Base-by-base conservation (phyloP, 306 rosid genomes). In the Potentilla sterilis region DNA sequence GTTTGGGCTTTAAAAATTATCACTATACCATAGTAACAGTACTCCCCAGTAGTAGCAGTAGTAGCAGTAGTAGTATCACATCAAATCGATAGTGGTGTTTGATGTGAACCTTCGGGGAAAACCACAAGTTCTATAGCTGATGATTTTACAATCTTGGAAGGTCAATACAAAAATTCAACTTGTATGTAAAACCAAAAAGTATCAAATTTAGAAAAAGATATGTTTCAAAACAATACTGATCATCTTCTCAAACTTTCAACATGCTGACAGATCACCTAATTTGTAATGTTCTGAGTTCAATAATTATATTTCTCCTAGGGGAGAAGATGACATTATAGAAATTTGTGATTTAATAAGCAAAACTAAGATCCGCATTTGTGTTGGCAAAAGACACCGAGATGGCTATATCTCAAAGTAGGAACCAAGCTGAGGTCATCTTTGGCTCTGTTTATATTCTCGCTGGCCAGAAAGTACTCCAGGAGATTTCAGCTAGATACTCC, bases 71-170 rank as follows among this genome's bases (percentile, higher is more conserved):
- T n/a, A n/a, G n/a, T n/a, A 48, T 32, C 48, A 67, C 49, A 19
- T 24, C 57, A 59, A 68, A 68, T 68, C 40, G 72, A 54, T 41
- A 35, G n/a, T 43, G 37, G 43, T 42, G 54, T 43, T 44, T 68
- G 9, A 24, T 44, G 41, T 10, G 54, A 67, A 42, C 37, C 15
- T 67, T 35, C 21, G 32, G 21, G 4, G 19, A 67, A 19, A 40
- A 54, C 24, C 2, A 8, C 18, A 43, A 24, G 72, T 43, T 14
- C 19, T 69, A 43, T 7, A 24, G 22, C 41, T 22, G 73, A 69
- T 40, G 22, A 44, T 13, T 14, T 42, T 68, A 42, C 21, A 22
- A 4, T 69, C 41, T 46, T 46, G 58, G 57, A 46, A 46, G 19
- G 10, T 14, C 22, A 14, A 46, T 4, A 69, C 42, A 68, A 32